Evolutionary conservation across 306 rosid genomes (phyloP).

Genomic region (Astragalus glycyphyllos): DNA sequence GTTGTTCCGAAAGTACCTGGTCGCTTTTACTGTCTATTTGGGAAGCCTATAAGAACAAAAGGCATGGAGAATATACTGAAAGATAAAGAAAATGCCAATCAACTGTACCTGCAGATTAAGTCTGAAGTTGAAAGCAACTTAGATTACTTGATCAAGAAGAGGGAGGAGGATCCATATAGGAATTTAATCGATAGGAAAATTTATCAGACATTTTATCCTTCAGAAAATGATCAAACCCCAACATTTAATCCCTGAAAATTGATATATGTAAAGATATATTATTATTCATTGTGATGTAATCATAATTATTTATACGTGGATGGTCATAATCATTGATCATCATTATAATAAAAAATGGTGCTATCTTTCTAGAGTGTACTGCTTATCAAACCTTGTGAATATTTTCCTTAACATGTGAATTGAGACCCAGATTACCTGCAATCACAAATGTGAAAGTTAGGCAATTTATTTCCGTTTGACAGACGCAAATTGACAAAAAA

Average conservation of each 20-base stretch:
- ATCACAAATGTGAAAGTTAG: too few relatives aligned
- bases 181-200: constrained; percentile 67
- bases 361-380: too few relatives aligned
- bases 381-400: too few relatives aligned
- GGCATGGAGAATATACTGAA: constrained; percentile 69
- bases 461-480: too few relatives aligned
- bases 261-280: constrained; percentile 8
- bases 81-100: constrained; percentile 68
- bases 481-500: too few relatives aligned
- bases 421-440: too few relatives aligned
- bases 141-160: constrained; percentile 75
- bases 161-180: constrained; percentile 92
- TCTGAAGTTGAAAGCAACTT: constrained; percentile 68
- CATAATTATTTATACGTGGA: constrained; percentile 2
- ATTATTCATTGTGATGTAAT: constrained; percentile 15
- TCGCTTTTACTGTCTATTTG: constrained; percentile 79
- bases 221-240: constrained; percentile 57
- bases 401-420: too few relatives aligned
- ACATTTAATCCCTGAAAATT: constrained; percentile 72
- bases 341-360: neutral
- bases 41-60: constrained; percentile 80
- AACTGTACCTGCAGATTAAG: constrained; percentile 78
- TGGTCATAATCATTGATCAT: neutral
- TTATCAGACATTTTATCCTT: constrained; percentile 51
- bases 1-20: constrained; percentile 81